Conservation (phyloP, 768 basidiomycete genomes). For the Daedaleopsis sinensis region DNA sequence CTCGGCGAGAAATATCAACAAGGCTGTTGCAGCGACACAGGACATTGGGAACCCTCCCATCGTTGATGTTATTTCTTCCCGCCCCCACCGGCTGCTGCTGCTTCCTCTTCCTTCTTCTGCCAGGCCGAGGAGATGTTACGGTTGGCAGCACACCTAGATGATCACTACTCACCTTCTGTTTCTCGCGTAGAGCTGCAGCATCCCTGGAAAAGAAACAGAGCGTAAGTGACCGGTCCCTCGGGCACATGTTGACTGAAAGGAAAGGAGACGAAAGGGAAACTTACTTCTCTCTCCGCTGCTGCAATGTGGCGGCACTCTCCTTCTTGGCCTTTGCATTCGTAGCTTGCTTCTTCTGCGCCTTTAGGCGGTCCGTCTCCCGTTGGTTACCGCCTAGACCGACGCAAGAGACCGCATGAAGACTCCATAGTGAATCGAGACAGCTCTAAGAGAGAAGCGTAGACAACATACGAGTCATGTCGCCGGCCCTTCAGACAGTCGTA, state of each 20-base stretch:
- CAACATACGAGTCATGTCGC: constrained; percentile 23
- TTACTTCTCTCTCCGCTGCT: constrained; percentile 78
- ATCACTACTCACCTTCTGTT: constrained; percentile 67
- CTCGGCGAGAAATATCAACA: neutral
- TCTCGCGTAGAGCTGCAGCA: constrained; percentile 72
- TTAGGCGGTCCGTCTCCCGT: constrained; percentile 72
- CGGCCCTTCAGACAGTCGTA: constrained; percentile 3
- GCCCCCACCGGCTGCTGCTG: constrained; percentile 20
- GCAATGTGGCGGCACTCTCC: constrained; percentile 63
- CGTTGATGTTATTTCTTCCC: constrained; percentile 30
- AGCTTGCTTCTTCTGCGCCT: constrained; percentile 72
- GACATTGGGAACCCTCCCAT: constrained; percentile 23
- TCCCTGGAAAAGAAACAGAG: constrained; percentile 50
- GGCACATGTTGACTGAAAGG: neutral
- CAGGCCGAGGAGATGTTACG: constrained; percentile 1
- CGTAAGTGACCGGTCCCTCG: neutral
- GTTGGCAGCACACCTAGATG: neutral
- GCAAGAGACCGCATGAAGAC: neutral
- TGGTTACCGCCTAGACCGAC: constrained; percentile 72
- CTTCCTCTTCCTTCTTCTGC: constrained; percentile 38
- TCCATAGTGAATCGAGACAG: constrained; percentile 24
- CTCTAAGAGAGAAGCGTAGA: neutral
- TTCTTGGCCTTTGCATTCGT: constrained; percentile 59
- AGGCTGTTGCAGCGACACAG: neutral
- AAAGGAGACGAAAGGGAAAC: constrained; percentile 35